phyloP scores from a whole-genome alignment of 2,329 filamentous ascomycete genomes.

The Alternaria consortialis region DNA sequence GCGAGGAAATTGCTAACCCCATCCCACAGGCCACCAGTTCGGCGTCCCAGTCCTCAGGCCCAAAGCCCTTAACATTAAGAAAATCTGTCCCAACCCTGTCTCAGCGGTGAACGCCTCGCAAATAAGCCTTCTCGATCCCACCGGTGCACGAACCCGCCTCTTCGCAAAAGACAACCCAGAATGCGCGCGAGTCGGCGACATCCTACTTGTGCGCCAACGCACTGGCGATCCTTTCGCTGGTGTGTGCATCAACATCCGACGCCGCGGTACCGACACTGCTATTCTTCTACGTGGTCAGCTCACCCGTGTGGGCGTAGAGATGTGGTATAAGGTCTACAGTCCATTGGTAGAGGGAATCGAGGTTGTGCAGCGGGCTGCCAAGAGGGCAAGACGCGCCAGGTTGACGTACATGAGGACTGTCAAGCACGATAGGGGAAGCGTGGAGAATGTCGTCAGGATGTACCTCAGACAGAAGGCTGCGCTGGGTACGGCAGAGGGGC shows the following conservation, averaged over 20 bases:
- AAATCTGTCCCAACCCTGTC: conserved; percentile 72
- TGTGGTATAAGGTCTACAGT: conserved; percentile 96
- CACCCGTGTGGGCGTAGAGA: conserved; percentile 88
- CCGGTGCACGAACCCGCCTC: conserved; percentile 79
- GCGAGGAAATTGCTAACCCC: conserved; percentile 6
- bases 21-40: conserved; percentile 34
- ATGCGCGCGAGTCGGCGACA: conserved; percentile 83
- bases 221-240: conserved; percentile 90
- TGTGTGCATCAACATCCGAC: conserved; percentile 85
- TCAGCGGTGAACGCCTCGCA: conserved; percentile 72
- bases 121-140: conserved; percentile 80
- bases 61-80: conserved; percentile 63
- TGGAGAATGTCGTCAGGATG: conserved; percentile 50
- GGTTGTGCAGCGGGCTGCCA: conserved; percentile 85
- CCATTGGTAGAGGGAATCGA: conserved; percentile 91
- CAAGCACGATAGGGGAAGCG: conserved; percentile 51
- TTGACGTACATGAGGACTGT: conserved; percentile 83
- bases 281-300: conserved; percentile 87
- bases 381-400: conserved; percentile 85
- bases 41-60: conserved; percentile 62
- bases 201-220: conserved; percentile 86
- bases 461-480: conserved; percentile 51
- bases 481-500: conserved; percentile 41
- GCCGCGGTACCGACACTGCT: conserved; percentile 85
- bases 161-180: conserved; percentile 82